Percentiles rank a stretch among this genome's conserved stretches.
Evolutionary conservation across 2,329 filamentous ascomycete genomes (phyloP).

Genomic region (Pseudocercospora vitis): DNA sequence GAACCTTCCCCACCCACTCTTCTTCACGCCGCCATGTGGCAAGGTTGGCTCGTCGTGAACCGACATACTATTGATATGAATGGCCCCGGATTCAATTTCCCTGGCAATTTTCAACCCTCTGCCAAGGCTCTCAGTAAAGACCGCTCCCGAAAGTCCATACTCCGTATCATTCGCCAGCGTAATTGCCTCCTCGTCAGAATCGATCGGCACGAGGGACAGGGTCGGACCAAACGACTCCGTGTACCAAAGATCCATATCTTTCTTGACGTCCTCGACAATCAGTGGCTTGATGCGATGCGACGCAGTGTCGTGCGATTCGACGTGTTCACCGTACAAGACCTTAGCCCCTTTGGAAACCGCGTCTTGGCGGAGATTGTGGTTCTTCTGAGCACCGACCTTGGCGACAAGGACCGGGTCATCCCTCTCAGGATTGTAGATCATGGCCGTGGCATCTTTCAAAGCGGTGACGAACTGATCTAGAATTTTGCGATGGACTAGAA

Average conservation of each 20-base stretch:
- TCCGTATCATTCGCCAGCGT: constrained; percentile 77
- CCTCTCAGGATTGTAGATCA: constrained; percentile 48
- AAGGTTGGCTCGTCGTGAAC: constrained; percentile 51
- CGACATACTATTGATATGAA: constrained; percentile 55
- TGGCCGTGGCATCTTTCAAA: constrained; percentile 48
- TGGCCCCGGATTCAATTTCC: constrained; percentile 59
- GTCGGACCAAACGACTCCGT: constrained; percentile 77
- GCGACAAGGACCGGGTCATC: constrained; percentile 49
- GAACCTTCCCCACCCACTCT: constrained; percentile 45
- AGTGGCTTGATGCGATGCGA: constrained; percentile 58
- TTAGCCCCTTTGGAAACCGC: constrained; percentile 60
- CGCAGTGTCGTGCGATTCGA: constrained; percentile 23
- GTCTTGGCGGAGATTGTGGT: constrained; percentile 53
- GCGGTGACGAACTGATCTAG: constrained; percentile 53
- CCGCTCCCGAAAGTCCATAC: constrained; percentile 69
- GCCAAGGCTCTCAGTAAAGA: constrained; percentile 69
- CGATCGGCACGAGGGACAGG: constrained; percentile 65
- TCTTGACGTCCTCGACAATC: constrained; percentile 65
- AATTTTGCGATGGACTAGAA: constrained; percentile 60
- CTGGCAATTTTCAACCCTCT: constrained; percentile 46
- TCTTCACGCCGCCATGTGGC: constrained; percentile 53
- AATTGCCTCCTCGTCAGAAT: constrained; percentile 70
- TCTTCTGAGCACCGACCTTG: constrained; percentile 53
- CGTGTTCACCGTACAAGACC: constrained; percentile 53
- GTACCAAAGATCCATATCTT: constrained; percentile 72